A percentile compares a stretch with the other conserved stretches of the same genome.
These are phyloP conservation scores for Syzygium aromaticum DNA, from an alignment of 345 rosid species.

Conservation along the genomic window DNA sequence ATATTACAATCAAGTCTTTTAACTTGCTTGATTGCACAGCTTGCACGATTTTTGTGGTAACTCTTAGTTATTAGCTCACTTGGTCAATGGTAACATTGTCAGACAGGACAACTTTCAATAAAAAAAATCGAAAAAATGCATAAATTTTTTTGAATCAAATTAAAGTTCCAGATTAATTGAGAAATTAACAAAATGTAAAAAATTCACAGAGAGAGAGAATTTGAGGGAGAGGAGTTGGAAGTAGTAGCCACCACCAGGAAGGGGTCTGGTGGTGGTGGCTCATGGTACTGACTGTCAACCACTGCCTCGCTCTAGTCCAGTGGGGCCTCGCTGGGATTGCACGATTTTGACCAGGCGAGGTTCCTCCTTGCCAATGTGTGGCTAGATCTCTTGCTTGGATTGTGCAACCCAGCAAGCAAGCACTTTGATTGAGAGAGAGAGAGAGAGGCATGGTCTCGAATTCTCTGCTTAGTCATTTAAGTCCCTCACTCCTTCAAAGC, in stretches of 20 bases:
- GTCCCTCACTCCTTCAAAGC: not conserved
- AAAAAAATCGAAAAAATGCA: not conserved
- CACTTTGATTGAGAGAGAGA: not conserved
- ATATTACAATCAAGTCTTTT: not conserved
- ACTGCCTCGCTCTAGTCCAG: not conserved
- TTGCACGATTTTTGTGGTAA: not conserved
- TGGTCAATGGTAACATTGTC: not conserved
- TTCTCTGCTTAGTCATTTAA: not conserved
- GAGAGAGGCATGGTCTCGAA: not conserved
- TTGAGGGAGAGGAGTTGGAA: not conserved
- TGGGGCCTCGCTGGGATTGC: not conserved
- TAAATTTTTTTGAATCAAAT: not conserved
- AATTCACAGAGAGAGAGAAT: not conserved
- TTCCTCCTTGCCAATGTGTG: not conserved
- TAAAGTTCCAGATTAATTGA: not conserved
- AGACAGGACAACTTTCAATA: not conserved
- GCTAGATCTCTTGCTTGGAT: not conserved
- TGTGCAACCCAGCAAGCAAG: not conserved
- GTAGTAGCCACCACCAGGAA: not conserved
- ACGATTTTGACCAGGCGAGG: not conserved
- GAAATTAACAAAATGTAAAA: not conserved
- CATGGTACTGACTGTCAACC: not conserved
- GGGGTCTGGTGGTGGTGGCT: not conserved
- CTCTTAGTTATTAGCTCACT: not conserved
- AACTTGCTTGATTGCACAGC: not conserved